Percentiles rank a stretch among this genome's conserved stretches.
phyloP scores from a whole-genome alignment of 768 basidiomycete species.

The Lyophyllum decastes region DNA sequence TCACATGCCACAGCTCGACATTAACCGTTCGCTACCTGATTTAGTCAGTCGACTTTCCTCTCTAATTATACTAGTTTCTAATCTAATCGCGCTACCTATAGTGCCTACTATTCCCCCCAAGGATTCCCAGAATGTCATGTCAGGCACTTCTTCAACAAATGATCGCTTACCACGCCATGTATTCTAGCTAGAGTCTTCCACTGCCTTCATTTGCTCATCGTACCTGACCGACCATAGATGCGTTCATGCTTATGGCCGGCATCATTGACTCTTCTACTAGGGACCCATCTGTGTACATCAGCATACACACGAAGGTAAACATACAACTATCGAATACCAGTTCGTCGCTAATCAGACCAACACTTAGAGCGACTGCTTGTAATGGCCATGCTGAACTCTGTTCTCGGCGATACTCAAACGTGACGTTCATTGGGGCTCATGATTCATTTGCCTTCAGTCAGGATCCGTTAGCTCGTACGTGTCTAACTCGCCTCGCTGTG shows the following conservation, averaged over 20 bases:
- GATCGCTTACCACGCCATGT: background rate
- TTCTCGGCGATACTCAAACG: constrained; percentile 52
- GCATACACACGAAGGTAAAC: background rate
- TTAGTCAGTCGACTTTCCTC: too few species aligned
- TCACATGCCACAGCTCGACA: background rate
- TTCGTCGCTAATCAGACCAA: background rate
- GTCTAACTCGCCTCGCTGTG: constrained; percentile 12
- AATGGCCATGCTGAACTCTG: constrained; percentile 71
- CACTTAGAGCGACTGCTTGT: constrained; percentile 47
- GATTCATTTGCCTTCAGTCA: constrained; percentile 55
- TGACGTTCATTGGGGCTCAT: constrained; percentile 52
- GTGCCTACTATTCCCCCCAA: background rate
- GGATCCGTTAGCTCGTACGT: constrained; percentile 47
- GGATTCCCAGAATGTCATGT: background rate
- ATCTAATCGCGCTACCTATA: background rate
- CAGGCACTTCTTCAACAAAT: background rate
- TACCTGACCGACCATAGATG: background rate
- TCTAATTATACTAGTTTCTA: background rate
- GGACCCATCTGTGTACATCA: background rate
- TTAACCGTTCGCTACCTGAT: too few species aligned
- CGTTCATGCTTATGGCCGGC: background rate
- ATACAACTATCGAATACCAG: background rate
- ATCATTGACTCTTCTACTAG: background rate
- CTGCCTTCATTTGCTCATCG: background rate
- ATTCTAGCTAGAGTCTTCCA: background rate